Evolutionary conservation across 495 filamentous ascomycete species (phyloP).

Genomic region (Penicillium canescens): DNA sequence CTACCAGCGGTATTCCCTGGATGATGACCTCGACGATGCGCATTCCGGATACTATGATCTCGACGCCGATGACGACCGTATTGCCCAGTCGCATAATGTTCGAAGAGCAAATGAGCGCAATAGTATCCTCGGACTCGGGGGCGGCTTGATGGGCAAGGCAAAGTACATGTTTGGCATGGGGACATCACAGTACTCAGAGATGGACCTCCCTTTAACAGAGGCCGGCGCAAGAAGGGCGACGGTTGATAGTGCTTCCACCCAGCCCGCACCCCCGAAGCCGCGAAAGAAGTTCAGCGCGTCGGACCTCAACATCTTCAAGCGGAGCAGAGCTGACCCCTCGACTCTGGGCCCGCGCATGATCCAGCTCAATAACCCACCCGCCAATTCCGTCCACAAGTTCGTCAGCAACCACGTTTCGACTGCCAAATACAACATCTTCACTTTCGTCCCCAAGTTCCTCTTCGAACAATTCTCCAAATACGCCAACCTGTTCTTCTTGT

Average conservation of each 20-base stretch:
- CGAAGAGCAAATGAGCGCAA: constrained; percentile 73
- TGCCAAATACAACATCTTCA: constrained; percentile 93
- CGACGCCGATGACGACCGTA: constrained; percentile 56
- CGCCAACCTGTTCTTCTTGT: constrained; percentile 99
- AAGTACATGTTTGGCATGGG: constrained; percentile 93
- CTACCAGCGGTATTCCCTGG: constrained; percentile 86
- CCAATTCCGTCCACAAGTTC: constrained; percentile 85
- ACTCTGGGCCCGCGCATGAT: constrained; percentile 91
- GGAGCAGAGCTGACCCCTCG: constrained; percentile 82
- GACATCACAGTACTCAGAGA: constrained; percentile 88
- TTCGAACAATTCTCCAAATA: constrained; percentile 99
- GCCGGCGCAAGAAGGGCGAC: constrained; percentile 54
- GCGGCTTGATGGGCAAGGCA: constrained; percentile 79
- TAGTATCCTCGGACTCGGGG: constrained; percentile 82
- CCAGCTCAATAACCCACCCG: constrained; percentile 95
- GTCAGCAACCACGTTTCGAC: constrained; percentile 96
- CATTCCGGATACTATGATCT: constrained; percentile 64
- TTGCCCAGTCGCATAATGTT: constrained; percentile 49
- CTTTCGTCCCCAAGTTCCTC: constrained; percentile 97
- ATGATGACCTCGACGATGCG: constrained; percentile 79
- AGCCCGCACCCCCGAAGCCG: constrained; percentile 28
- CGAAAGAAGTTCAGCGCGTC: constrained; percentile 64
- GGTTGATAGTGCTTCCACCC: constrained; percentile 33
- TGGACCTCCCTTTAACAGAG: constrained; percentile 95
- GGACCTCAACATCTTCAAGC: constrained; percentile 90